Base-by-base conservation (phyloP, 2,329 filamentous ascomycete genomes). In the Alternaria postmessia region DNA sequence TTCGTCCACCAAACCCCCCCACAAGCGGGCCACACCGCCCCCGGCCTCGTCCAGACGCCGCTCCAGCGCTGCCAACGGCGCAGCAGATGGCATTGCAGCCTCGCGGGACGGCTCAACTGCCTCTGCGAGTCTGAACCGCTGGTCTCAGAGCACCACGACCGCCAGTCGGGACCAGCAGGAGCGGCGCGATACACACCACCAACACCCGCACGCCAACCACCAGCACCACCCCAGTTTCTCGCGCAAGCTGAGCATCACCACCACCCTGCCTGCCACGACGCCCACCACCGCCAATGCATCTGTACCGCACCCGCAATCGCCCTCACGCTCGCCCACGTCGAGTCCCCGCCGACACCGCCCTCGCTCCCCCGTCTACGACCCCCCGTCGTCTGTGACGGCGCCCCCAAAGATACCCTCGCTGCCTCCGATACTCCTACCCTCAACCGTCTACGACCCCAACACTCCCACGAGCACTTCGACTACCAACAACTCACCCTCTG, bases 51-150 rank as follows among this genome's bases (percentile, higher is more conserved):
- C 64, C 62, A 51, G 72, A 61, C 77, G 81, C 52, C 77, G 80
- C 66, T 80, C 78, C 57, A 83, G 81, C 68, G 72, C 76, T 44
- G 74, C 76, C 52, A 74, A 75, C 70, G 75, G 71, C 55, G 77
- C 77, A 41, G 72, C 78, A 54, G 81, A 81, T 52, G 75, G 75
- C 62, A 66, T 73, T 59, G 72, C 69, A 24, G 63, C 66, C 51
- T 76, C 82, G 51, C 72, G 75, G 57, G 83, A 84, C 67, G 82
- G 81, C 30, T 66, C 84, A 38, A 9, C 47, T 65, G 82, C 81
- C 24, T 67, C 84, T 51, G 80, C 79, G 39, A 85, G 82, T 60
- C 76, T 86, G 54, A 85, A 87, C 69, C 83, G 85, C 64, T 87
- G 85, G 85, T 87, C 86, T 36, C 85, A 87, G 64, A 79, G 3